Evolutionary conservation across 495 filamentous ascomycete species (phyloP).

Genomic region (Podospora sp.): DNA sequence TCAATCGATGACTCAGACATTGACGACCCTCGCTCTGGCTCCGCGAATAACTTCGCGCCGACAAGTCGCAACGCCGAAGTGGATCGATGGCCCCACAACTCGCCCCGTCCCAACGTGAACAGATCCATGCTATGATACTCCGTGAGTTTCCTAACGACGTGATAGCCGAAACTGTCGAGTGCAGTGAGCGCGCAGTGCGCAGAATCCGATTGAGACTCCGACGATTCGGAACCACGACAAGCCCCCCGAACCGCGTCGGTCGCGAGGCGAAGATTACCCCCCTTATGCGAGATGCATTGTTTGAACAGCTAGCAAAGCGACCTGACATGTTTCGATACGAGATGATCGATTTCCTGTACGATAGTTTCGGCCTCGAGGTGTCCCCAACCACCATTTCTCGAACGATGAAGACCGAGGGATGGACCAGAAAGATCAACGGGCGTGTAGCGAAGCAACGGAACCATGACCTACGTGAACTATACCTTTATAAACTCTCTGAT

Average conservation of each 20-base stretch:
- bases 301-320: slow-evolving; percentile 16
- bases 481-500: no score
- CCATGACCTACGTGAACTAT: no score
- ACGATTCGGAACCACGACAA: slow-evolving; percentile 15
- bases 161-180: neutral
- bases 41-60: no score
- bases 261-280: slow-evolving; percentile 19
- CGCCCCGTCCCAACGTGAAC: neutral
- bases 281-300: slow-evolving; percentile 19
- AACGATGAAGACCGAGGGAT: no score
- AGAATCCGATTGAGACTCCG: slow-evolving; percentile 10
- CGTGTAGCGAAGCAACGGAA: no score
- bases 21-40: neutral
- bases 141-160: neutral
- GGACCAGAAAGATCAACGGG: no score
- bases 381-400: no score
- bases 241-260: slow-evolving; percentile 15
- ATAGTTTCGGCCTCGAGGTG: slow-evolving; percentile 9
- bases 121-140: neutral
- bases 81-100: slow-evolving; percentile 32
- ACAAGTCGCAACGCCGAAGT: no score
- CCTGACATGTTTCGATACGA: slow-evolving; percentile 32
- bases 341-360: slow-evolving; percentile 39
- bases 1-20: slow-evolving; percentile 1
- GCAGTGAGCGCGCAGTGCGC: slow-evolving; percentile 10